Base-by-base conservation (phyloP, 108 stramenopile species). In the Licmophora abbreviata region DNA sequence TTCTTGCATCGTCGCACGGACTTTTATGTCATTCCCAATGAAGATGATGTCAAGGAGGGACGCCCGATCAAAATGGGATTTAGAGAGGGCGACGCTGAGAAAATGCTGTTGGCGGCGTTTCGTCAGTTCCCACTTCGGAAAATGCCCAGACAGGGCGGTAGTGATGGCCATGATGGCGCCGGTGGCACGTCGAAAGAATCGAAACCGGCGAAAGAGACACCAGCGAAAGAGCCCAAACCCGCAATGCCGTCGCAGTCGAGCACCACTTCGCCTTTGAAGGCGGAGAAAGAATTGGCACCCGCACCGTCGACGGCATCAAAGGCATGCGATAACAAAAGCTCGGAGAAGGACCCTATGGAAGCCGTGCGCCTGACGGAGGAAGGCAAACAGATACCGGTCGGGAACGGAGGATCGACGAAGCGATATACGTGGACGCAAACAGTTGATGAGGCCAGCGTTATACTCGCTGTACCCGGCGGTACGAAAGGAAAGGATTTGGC, bases 361-460 rank as follows among this genome's bases (percentile, higher is more conserved):
- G 60, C 40, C 20, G 57, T 85, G 1, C 68, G 74, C 29, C 83
- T 73, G 61, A 84, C 74, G 10, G 84, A 84, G n/a, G 74, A 83
- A 36, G 91, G 86, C 7, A 56, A 84, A 4, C 90, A 92, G 58
- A 77, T 87, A 34, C 90, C 91, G 1, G 66, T 88, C 4, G 92
- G 87, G 2, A 93, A 93, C 54, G 92, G 92, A 23, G 87, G 87
- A 35, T 76, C 84, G 4, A 88, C 87, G 4, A 53, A 64, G 31
- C 48, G 44, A n/a, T 88, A 86, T 47, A 76, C 77, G 44, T 93
- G 92, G 92, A 93, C 92, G 4, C 92, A 93, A 61, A 85, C 80
- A 6, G 31, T 93, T 10, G 80, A 86, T 11, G 92, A 93, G 52
- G 73, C 68, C 17, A 88, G 68, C 10, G 85, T 93, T 0, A 45